Evolutionary conservation across 371 early-diverging fungal species (phyloP), one percentile per base, ranked within the genome.

Genomic region (Rhizomucor miehei): DNA sequence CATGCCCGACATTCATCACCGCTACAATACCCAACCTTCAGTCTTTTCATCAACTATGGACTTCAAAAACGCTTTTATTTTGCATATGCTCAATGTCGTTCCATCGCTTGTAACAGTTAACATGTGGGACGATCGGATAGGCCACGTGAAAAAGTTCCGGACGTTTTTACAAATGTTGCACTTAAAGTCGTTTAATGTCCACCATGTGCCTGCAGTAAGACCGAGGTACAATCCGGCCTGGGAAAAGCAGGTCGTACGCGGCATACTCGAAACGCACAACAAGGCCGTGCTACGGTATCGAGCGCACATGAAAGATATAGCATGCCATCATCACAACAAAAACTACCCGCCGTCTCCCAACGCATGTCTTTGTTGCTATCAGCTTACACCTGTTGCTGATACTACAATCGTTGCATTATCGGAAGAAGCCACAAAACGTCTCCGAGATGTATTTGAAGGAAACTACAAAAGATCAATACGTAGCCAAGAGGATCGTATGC

Each of bases 71-170:
- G 56, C 67, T 16, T 85, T 84, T 25, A 68, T 86, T 0, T 54
- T 75, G 16, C 71, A 84, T 29, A 29, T 81, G 4, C 41, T 85
- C 1, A 45, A 67, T 5, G 65, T 56, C 3, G 65, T 84, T 12
- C 81, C 83, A 0, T 66, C 64, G 1, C 36, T 82, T 8, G 21
- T 51, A 0, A 35, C 64, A 0, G 57, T 86, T 0, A 34, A 29
- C 13, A 81, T 86, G 83, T 86, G 84, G 82, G 86, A 86, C 47
- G 86, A 86, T 53, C 79, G 86, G 5, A 21, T 50, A 1, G 56
- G 61, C 25, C 85, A 86, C 44, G 74, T 79, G 19, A 56, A 62
- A 20, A 39, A 52, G 10, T 84, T 86, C 57, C 65, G 67, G 29
- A 48, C 52, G 1, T 86, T 70, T 55, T 56, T 85, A 5, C 40